Evolutionary conservation across 768 basidiomycete genomes (phyloP).

Genomic region (Phallus indusiatus): DNA sequence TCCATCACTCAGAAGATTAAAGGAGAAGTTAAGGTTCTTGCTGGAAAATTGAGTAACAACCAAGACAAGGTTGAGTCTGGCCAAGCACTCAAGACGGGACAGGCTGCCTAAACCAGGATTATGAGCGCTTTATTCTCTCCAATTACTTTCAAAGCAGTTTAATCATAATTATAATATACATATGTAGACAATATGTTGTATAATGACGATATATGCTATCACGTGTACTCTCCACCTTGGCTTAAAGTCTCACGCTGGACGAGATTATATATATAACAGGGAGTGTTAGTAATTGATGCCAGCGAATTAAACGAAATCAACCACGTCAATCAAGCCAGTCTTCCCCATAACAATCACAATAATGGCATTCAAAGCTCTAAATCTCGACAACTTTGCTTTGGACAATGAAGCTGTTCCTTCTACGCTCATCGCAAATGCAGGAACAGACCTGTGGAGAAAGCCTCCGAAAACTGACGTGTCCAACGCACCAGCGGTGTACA

Average conservation of each 20-base stretch:
- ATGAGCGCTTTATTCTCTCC: too few species aligned
- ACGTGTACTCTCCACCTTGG: too few species aligned
- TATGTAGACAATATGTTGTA: too few species aligned
- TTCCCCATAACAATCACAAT: not conserved
- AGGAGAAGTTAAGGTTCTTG: not conserved
- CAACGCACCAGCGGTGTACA: conserved; percentile 16
- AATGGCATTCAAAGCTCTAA: not conserved
- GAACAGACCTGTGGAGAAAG: conserved; percentile 24
- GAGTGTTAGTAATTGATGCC: too few species aligned
- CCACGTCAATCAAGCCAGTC: not conserved
- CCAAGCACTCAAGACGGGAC: not conserved
- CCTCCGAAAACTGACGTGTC: conserved; percentile 15
- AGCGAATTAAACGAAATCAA: too few species aligned
- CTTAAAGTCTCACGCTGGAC: too few species aligned
- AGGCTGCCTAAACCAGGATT: not conserved
- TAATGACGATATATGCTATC: too few species aligned
- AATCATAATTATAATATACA: too few species aligned
- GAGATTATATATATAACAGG: too few species aligned
- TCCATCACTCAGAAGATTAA: not conserved
- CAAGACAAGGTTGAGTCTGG: not conserved
- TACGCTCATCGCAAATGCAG: conserved; percentile 12
- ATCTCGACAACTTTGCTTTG: not conserved
- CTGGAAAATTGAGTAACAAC: not conserved
- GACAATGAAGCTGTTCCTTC: not conserved
- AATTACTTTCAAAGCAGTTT: too few species aligned